phyloP scores from a whole-genome alignment of 345 rosid species.

The Lagerstroemia speciosa region DNA sequence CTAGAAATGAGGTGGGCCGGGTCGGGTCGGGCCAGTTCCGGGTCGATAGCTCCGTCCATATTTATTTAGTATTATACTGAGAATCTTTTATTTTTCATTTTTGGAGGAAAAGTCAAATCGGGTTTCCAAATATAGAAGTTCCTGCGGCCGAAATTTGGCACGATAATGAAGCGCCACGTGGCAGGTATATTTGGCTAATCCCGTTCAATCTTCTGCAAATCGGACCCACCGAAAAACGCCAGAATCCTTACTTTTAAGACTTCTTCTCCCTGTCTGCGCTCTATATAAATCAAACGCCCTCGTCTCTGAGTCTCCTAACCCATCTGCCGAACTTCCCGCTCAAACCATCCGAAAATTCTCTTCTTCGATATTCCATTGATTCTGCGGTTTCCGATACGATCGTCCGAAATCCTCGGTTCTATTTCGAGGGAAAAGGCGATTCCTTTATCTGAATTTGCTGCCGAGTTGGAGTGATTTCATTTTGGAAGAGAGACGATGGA shows the following conservation, averaged over 20 bases:
- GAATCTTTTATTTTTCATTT: no score
- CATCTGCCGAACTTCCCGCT: background rate
- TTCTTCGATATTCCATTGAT: background rate
- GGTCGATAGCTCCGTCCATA: no score
- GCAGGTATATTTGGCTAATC: background rate
- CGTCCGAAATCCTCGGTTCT: background rate
- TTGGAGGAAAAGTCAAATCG: no score
- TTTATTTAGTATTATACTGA: no score
- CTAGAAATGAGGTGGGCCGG: no score
- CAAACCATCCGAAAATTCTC: background rate
- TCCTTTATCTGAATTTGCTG: background rate
- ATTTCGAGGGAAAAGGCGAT: background rate
- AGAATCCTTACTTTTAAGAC: background rate
- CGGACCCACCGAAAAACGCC: background rate
- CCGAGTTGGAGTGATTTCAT: background rate
- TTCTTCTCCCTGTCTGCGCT: background rate
- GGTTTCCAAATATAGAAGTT: no score
- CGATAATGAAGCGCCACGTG: background rate
- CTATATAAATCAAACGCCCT: background rate
- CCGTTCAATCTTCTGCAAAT: background rate
- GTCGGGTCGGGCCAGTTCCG: no score
- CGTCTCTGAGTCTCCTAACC: background rate
- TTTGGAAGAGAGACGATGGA: constrained; percentile 30
- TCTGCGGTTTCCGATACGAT: background rate
- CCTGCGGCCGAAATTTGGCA: background rate